Evolutionary conservation across 2,329 filamentous ascomycete genomes (phyloP), one percentile per base, ranked within the genome.

Genomic region (Calonectria naviculata): DNA sequence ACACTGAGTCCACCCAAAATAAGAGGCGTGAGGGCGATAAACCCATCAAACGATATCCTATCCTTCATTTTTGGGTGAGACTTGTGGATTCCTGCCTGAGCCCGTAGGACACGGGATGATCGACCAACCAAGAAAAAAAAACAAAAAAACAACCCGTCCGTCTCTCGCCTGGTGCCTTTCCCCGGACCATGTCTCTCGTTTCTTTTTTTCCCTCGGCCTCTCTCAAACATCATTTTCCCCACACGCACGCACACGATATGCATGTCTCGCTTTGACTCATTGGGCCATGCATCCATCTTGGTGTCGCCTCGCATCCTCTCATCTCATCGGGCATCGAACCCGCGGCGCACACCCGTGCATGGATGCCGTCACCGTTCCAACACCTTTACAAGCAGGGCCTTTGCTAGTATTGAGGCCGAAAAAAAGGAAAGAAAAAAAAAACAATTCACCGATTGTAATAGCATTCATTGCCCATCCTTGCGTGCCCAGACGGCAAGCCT

Each of bases 251-350:
- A 26, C 12, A 28, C 31, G 42, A 34, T 47, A 49, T 54, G 62
- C 46, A 67, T 60, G 52, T 47, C 52, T 60, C 29, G 52, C 64
- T 46, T 60, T 67, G 64, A 60, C 46, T 65, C 62, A 65, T 38
- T 65, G 62, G 52, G 36, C 24, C 26, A 42, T 54, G 62, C 47
- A 54, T 54, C 21, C 52, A 58, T 36, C 21, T 26, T 21, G 29
- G 31, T 63, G 60, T 38, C 34, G 34, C 42, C 38, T 64, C 47
- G 64, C 26, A 66, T 58, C 64, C 36, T 44, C 38, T 60, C 41
- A 64, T 64, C 61, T 64, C 61, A 49, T 64, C 44, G 29, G 61
- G 52, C 52, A 60, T 29, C 26, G 38, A 34, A n/a, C 64, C 49
- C 38, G 38, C n/a, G 34, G 56, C 54, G 26, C 38, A 38, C 36